Evolutionary conservation across 768 basidiomycete genomes (phyloP).

Genomic region (Xerocomus spinulosus): DNA sequence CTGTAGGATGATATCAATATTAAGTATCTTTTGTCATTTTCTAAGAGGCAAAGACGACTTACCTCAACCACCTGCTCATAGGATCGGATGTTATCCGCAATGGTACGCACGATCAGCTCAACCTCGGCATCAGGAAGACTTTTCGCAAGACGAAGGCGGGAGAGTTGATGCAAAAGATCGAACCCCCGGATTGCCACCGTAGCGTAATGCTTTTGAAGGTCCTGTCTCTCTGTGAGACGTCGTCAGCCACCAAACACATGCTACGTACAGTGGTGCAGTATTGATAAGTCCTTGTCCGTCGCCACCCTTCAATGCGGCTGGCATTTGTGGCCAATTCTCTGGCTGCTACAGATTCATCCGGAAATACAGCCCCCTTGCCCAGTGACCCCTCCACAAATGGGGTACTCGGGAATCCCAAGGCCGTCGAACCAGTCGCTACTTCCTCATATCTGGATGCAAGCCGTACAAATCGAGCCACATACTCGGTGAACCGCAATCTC

Average conservation of each 20-base stretch:
- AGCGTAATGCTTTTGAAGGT: conserved; percentile 54
- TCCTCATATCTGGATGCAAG: conserved; percentile 92
- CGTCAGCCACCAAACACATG: neutral
- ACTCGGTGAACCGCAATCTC: conserved; percentile 86
- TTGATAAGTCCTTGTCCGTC: conserved; percentile 75
- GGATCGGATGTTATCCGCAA: conserved; percentile 65
- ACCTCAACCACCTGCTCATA: conserved; percentile 94
- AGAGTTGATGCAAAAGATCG: conserved; percentile 84
- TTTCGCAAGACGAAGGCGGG: conserved; percentile 70
- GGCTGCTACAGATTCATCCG: conserved; percentile 59
- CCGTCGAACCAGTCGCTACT: conserved; percentile 63
- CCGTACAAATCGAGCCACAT: conserved; percentile 80
- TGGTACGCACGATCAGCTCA: conserved; percentile 64
- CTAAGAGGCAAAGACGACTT: conserved; percentile 9
- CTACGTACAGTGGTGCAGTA: conserved; percentile 60
- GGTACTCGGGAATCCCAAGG: conserved; percentile 65
- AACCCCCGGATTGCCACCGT: conserved; percentile 67
- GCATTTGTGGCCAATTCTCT: conserved; percentile 75
- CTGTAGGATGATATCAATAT: conserved; percentile 37
- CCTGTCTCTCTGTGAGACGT: conserved; percentile 41
- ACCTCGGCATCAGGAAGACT: conserved; percentile 70
- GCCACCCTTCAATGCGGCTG: conserved; percentile 91
- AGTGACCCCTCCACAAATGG: conserved; percentile 47
- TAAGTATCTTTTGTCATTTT: neutral
- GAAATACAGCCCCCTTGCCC: conserved; percentile 79